Evolutionary conservation across 345 rosid genomes (phyloP), one percentile per base, ranked within the genome.

Genomic region (Hirschfeldia incana): DNA sequence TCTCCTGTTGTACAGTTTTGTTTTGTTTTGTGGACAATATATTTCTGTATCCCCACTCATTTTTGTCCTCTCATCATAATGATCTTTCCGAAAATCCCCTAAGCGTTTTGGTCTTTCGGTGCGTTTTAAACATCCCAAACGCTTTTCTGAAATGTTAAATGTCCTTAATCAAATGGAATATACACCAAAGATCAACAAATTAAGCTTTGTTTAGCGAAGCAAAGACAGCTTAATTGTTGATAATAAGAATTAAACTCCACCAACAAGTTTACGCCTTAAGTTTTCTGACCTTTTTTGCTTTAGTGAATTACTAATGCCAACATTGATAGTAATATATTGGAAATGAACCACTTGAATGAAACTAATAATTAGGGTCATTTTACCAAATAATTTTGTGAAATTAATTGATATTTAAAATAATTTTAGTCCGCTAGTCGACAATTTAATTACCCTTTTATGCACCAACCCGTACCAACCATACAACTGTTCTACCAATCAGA

Each of bases 381-480:
- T n/a, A 34, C 46, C 12, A 62, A 13, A 21, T 15, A 15, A n/a
- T 51, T 6, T 51, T 15, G 6, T 17, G 10, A 26, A 26, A 26
- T 7, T 55, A 10, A 53, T 53, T 55, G 11, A 53, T 26, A 59
- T 26, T 26, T 58, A 9, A 28, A 12, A 5, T 32, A 4, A n/a
- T 63, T 61, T 11, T 66, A 29, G n/a, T 62, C 9, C n/a, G 34
- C 36, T 69, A 69, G 34, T 69, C 17, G 65, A 70, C 58, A 51
- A 21, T 49, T 49, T 49, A 37, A 36, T 55, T 27, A 39, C 9
- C 21, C 3, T 34, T 49, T 34, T 46, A 6, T 15, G 58, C 32
- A 51, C 58, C 49, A 69, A 77, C 17, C 44, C 58, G 42, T 70
- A 70, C 75, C 75, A 77, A 77, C 62, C 69, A 75, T 46, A 66